Evolutionary conservation across 352 stramenopile genomes (phyloP).

Genomic region (Phytopythium chamaehyphon): DNA sequence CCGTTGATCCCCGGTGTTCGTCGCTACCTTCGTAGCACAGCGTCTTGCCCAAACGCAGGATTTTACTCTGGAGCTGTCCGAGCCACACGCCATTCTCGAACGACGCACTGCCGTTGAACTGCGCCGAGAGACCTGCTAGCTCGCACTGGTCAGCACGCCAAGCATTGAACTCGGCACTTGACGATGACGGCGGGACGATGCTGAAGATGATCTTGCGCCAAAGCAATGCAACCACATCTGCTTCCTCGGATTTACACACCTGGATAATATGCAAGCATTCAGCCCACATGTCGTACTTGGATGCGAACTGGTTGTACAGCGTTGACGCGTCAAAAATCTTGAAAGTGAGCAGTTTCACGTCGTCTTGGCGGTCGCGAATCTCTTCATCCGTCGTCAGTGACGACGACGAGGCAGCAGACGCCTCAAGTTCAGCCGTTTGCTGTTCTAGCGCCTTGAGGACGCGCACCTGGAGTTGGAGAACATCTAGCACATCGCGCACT

Average conservation of each 20-base stretch:
- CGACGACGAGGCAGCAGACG: constrained; percentile 19
- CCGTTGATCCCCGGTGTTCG: constrained; percentile 33
- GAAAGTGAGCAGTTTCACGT: constrained; percentile 65
- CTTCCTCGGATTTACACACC: constrained; percentile 78
- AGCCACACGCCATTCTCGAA: constrained; percentile 83
- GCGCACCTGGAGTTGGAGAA: constrained; percentile 79
- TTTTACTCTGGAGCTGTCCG: constrained; percentile 71
- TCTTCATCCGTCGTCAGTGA: constrained; percentile 35
- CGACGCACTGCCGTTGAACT: constrained; percentile 28
- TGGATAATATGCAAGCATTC: constrained; percentile 87
- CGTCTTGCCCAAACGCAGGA: constrained; percentile 69
- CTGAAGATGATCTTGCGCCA: constrained; percentile 80
- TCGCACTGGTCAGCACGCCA: constrained; percentile 72
- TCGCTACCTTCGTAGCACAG: constrained; percentile 60
- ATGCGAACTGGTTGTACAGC: constrained; percentile 84
- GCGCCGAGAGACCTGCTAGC: constrained; percentile 44
- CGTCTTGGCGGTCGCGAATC: constrained; percentile 42
- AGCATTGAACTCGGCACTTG: constrained; percentile 60
- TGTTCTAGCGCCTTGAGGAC: constrained; percentile 77
- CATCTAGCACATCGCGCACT: constrained; percentile 78
- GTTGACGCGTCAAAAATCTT: constrained; percentile 78
- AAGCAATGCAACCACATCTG: constrained; percentile 52
- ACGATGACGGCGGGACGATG: constrained; percentile 57
- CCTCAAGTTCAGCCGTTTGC: constrained; percentile 59
- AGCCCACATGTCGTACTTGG: constrained; percentile 85